Evolutionary conservation across 2,329 filamentous ascomycete genomes (phyloP), one percentile per base, ranked within the genome.

Genomic region (Fusarium sp.): DNA sequence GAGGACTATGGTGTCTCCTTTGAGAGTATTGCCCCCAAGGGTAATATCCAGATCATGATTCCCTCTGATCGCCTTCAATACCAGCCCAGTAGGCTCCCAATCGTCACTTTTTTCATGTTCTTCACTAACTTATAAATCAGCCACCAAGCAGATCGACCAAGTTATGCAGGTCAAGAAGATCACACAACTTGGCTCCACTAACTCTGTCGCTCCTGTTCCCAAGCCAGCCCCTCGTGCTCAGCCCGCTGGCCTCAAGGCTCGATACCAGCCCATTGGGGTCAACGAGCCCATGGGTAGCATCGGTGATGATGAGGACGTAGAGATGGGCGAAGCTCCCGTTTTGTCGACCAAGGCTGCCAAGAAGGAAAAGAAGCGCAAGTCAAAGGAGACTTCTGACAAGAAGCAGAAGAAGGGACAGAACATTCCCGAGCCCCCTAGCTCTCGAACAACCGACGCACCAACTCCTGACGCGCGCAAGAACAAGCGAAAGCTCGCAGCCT

Each of bases 241-340:
- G 79, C 92, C 93, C 3, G 85, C 87, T 75, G 91, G 90, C 11
- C 82, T 95, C 59, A 89, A 87, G 75, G 87, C 90, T 80, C 88
- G 92, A 38, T 94, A 88, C 80, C 86, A 87, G 59, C 92, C 92
- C 2, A 87, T 92, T 47, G 92, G 92, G 33, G 84, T 88, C 46
- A 77, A 76, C 64, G 77, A 74, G 27, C 65, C 79, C 35, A 76
- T 79, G 73, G 78, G 75, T 47, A 78, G 70, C 18, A 86, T 86
- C 71, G 85, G 85, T 76, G 85, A 84, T 17, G 84, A 86, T 20
- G 83, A 82, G 9, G 84, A 84, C 63, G 79, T 82, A 10, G 84
- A 86, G 68, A 86, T 87, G 85, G 71, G 75, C 0, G 80, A 84
- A 33, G 82, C 82, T 3, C 76, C 84, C n/a, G 59, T 77, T 18